Conservation (phyloP, 192 early-diverging fungal genomes). For the Hyaloraphidium curvatum region DNA sequence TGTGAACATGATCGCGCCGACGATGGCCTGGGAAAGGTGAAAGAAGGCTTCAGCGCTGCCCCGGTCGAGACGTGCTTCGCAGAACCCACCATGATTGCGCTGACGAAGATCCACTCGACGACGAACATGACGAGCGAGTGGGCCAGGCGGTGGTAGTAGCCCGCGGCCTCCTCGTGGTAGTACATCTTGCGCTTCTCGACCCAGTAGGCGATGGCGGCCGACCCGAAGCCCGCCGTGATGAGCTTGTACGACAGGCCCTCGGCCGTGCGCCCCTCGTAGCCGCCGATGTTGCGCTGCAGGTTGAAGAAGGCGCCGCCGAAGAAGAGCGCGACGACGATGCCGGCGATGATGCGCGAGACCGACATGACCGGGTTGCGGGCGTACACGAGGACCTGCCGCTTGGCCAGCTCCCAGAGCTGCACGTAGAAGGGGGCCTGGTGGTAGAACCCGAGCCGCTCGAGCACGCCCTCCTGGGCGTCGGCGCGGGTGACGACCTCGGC, state of each 20-base stretch:
- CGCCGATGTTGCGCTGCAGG: background rate
- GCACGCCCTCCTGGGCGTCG: background rate
- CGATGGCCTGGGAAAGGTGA: no score
- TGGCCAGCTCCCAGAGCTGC: background rate
- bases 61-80: no score
- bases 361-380: conserved; percentile 2
- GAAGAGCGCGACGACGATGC: background rate
- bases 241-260: background rate
- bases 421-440: background rate
- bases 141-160: background rate
- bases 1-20: no score
- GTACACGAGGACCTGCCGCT: background rate
- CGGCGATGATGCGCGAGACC: conserved; percentile 1
- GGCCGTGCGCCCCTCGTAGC: background rate
- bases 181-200: background rate
- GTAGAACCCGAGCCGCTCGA: conserved; percentile 1
- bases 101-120: background rate
- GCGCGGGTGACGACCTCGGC: background rate
- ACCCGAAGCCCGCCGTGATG: background rate
- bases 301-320: conserved; percentile 6
- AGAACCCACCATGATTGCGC: background rate
- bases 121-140: background rate
- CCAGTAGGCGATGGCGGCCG: background rate
- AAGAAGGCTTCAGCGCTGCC: no score
- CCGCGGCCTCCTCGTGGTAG: background rate